Conservation (phyloP, 148 eudicot genomes). For the Camellia granthamiana region DNA sequence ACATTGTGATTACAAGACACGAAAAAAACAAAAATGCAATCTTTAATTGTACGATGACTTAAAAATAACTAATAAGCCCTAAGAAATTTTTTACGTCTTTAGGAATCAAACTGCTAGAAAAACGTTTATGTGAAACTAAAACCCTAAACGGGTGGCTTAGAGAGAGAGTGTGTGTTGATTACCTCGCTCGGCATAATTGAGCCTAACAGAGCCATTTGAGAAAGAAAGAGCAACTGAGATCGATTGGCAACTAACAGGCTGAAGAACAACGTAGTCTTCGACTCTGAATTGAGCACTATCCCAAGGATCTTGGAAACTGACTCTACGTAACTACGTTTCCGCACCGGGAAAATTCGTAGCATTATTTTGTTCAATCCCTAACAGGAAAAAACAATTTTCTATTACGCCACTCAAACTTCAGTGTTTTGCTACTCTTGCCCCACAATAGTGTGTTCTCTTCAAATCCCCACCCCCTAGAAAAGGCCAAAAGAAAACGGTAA, state of each 20-base stretch:
- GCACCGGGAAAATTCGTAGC: too few species aligned
- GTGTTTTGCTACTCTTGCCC: too few species aligned
- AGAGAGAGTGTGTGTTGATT: not conserved
- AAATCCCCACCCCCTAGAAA: too few species aligned
- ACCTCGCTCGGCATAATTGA: not conserved
- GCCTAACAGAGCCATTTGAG: slow-evolving; percentile 1
- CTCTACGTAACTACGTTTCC: not conserved
- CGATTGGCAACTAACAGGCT: not conserved
- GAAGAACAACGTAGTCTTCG: not conserved
- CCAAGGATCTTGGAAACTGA: not conserved
- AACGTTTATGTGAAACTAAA: not conserved
- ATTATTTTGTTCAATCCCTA: too few species aligned
- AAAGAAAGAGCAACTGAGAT: not conserved
- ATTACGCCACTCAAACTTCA: too few species aligned
- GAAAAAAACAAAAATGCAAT: not conserved
- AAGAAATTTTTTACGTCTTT: not conserved
- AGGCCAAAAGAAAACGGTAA: too few species aligned
- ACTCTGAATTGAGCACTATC: not conserved
- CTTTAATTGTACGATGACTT: not conserved
- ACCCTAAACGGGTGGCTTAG: not conserved
- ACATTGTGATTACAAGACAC: not conserved
- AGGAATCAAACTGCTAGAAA: not conserved
- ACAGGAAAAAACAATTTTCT: too few species aligned
- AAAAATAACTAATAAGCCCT: not conserved
- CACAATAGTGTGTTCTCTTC: too few species aligned